A percentile compares a stretch with the other conserved stretches of the same genome.
These are phyloP conservation scores for Pseudopediastrum boryanum DNA, from an alignment of 139 green algal species.

Conservation along the genomic window DNA sequence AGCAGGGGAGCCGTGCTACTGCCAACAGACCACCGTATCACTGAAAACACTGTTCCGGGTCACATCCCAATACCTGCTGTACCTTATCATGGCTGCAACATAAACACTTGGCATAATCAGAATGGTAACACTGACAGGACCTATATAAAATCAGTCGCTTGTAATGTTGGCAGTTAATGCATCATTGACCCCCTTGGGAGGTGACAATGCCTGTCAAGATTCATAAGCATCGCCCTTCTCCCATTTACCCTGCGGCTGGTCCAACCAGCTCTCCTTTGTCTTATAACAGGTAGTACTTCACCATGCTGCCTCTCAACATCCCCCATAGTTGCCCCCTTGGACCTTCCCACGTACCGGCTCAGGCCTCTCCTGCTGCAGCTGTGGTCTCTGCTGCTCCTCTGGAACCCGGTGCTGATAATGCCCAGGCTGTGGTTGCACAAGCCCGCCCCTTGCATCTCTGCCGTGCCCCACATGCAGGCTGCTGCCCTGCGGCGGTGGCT, in stretches of 20 bases:
- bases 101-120: no score
- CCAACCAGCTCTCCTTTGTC: not conserved
- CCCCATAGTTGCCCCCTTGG: not conserved
- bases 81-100: no score
- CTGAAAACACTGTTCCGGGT: no score
- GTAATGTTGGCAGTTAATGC: no score
- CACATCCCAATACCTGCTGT: no score
- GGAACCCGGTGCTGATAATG: constrained; percentile 4
- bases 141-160: no score
- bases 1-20: no score
- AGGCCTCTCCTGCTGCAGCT: not conserved
- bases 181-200: no score
- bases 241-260: constrained; percentile 13
- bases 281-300: not conserved
- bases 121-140: no score
- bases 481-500: no score
- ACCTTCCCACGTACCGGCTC: not conserved
- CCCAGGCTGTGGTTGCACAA: not conserved
- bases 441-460: not conserved
- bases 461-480: not conserved
- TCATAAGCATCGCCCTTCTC: not conserved
- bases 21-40: no score
- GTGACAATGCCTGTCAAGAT: no score
- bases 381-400: not conserved
- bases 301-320: not conserved